Evolutionary conservation across 202 grass and related monocot genomes (phyloP).

Genomic region (Musa balbisiana): DNA sequence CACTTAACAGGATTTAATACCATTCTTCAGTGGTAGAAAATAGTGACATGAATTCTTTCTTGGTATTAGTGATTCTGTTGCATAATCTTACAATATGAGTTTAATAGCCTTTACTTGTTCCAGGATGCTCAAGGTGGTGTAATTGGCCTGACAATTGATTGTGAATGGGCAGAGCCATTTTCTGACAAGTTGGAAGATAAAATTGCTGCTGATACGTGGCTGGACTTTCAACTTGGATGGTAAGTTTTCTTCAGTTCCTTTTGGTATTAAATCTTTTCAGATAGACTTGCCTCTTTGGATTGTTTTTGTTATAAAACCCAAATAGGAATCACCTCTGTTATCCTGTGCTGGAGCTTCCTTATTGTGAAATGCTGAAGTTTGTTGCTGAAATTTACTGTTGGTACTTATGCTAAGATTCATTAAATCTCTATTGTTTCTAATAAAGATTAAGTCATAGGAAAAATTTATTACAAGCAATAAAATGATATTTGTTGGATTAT

Average conservation of each 20-base stretch:
- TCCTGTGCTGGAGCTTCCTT: neutral
- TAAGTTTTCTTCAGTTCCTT: conserved; percentile 26
- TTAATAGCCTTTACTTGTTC: neutral
- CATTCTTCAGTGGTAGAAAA: neutral
- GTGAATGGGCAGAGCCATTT: conserved; percentile 94
- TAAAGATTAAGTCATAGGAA: neutral
- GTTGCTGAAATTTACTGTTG: neutral
- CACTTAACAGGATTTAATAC: neutral
- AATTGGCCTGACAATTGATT: conserved; percentile 71
- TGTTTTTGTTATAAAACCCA: too few species aligned
- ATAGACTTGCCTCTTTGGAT: neutral
- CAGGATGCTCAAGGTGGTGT: conserved; percentile 79
- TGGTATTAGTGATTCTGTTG: neutral
- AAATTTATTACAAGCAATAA: neutral
- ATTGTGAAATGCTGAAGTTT: neutral
- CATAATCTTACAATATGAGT: neutral
- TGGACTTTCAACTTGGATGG: conserved; percentile 98
- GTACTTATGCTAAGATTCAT: neutral
- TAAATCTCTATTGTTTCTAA: neutral
- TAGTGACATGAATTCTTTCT: neutral
- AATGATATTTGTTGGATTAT: too few species aligned
- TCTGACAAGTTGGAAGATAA: conserved; percentile 73
- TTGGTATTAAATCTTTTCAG: neutral
- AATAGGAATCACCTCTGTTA: too few species aligned
- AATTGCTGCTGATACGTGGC: conserved; percentile 55